Evolutionary conservation across 352 stramenopile genomes (phyloP).

Genomic region (Globisporangium barbulae): DNA sequence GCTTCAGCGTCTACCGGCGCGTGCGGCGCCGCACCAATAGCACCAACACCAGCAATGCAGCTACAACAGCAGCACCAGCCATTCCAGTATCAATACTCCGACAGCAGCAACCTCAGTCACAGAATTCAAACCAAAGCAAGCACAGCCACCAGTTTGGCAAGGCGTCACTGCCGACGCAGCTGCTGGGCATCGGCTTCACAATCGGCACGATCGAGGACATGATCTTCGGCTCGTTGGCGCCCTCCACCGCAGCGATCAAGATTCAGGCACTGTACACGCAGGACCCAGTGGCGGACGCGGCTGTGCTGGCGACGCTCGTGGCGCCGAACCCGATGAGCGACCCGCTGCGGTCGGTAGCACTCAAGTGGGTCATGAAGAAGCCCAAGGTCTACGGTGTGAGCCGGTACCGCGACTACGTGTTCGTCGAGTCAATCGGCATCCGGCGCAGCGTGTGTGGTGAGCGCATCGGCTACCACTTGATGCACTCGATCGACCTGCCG

Average conservation of each 20-base stretch:
- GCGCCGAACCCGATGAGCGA: slow-evolving; percentile 11
- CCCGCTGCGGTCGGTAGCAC: slow-evolving; percentile 17
- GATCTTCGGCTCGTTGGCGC: slow-evolving; percentile 18
- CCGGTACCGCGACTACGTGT: slow-evolving; percentile 22
- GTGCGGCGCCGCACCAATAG: slow-evolving; percentile 10
- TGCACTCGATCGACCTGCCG: slow-evolving; percentile 33
- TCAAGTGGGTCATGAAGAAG: slow-evolving; percentile 26
- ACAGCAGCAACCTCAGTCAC: not conserved
- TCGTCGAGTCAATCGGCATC: slow-evolving; percentile 26
- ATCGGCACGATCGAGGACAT: slow-evolving; percentile 25
- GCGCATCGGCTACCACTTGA: slow-evolving; percentile 29
- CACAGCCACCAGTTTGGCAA: not conserved
- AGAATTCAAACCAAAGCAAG: not conserved
- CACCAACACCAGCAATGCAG: not conserved
- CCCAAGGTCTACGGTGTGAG: slow-evolving; percentile 19
- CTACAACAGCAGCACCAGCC: not conserved
- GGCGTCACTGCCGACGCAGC: slow-evolving; percentile 11
- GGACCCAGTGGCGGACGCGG: slow-evolving; percentile 21
- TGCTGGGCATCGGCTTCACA: slow-evolving; percentile 25
- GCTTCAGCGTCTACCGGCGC: slow-evolving; percentile 20
- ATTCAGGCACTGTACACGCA: slow-evolving; percentile 22
- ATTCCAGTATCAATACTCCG: not conserved
- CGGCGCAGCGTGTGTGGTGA: slow-evolving; percentile 14
- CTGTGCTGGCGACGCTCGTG: slow-evolving; percentile 18
- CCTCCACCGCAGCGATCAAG: slow-evolving; percentile 21